Evolutionary conservation across 2,329 filamentous ascomycete genomes (phyloP), one percentile per base, ranked within the genome.

Genomic region (Penicillium polonicum): DNA sequence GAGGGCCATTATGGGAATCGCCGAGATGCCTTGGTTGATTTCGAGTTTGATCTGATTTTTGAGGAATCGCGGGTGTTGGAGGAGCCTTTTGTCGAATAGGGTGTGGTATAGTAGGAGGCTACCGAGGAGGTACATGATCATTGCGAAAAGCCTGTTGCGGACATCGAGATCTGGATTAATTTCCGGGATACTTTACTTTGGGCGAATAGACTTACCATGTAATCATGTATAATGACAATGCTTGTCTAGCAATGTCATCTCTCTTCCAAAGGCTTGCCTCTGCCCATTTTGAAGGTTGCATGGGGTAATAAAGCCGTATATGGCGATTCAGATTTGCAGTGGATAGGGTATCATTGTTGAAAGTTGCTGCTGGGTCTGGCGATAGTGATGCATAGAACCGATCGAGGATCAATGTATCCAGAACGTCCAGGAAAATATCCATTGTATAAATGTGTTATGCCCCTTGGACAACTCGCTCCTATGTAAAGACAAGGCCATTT

Each of bases 1-100:
- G 58, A 92, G 63, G 46, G 92, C 83, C 85, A 97, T 96, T 70
- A 86, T 73, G 12, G 92, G 92, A 77, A 97, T 87, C 23, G 91
- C 81, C 43, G 76, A 74, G 72, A 88, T 83, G 60, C 91, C 86
- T 76, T 95, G 91, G 60, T 80, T 79, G 68, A 97, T 96, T 74
- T 97, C 93, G 63, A 91, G 84, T 56, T 82, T 80, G 64, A 97
- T 88, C 75, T 97, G 93, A 76, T 96, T 92, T 78, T 92, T 94
- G 69, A 97, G 87, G 77, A 92, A 97, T 71, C 92, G 92, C 31
- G 93, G 93, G 74, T 97, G 92, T 55, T 90, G 79, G 75, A 93
- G 85, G 44, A 90, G 92, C 41, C 85, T 83, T 75, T 97, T 94
- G 79, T 97, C 92, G 78, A 96, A 97, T 70, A 97, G 82, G 76